Base-by-base conservation (phyloP, 1,284 basidiomycete genomes). In the Coniferiporia weirii region DNA sequence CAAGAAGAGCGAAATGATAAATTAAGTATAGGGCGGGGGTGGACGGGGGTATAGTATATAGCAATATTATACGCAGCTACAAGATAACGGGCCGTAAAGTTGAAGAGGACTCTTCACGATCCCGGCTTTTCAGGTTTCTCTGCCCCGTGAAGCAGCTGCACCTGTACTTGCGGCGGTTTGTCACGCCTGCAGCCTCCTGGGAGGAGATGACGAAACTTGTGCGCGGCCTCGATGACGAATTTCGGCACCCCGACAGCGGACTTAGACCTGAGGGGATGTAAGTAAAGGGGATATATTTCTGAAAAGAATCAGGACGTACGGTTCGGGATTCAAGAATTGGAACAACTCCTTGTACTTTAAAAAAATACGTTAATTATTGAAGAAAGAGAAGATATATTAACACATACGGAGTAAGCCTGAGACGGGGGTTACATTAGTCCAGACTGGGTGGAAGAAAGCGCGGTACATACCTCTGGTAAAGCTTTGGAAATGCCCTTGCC, bases 401-500 rank as follows among this genome's bases (percentile, higher is more conserved):
- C 20, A 59, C 57, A 17, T 49, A 59, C 57, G 15, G 57, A 52
- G 35, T 59, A 53, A 27, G 57, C 51, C 56, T 58, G 36, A 1
- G 13, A 60, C 66, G 65, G 38, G 8, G 43, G 64, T 62, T 40
- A 15, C 59, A 43, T 34, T 64, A 49, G n/a, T 69, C 43, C 46
- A 68, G 64, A 53, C 57, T 56, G 3, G 3, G 15, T 9, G 56
- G 13, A 46, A 38, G 4, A n/a, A 22, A 15, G 34, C 20, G 38
- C 17, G 20, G 63, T 64, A 60, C 70, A 68, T 1, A 70, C 72
- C 60, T 74, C 72, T 10, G 72, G 72, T 7, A 73, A 56, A 65
- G 69, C 68, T 13, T 65, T 63, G 52, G 72, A 74, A 27, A 73
- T 64, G 48, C 74, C 73, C 32, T 66, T 64, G 9, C 73, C 73